phyloP scores from a whole-genome alignment of 164 flowering plant genomes.

The Stephania yunnanensis region DNA sequence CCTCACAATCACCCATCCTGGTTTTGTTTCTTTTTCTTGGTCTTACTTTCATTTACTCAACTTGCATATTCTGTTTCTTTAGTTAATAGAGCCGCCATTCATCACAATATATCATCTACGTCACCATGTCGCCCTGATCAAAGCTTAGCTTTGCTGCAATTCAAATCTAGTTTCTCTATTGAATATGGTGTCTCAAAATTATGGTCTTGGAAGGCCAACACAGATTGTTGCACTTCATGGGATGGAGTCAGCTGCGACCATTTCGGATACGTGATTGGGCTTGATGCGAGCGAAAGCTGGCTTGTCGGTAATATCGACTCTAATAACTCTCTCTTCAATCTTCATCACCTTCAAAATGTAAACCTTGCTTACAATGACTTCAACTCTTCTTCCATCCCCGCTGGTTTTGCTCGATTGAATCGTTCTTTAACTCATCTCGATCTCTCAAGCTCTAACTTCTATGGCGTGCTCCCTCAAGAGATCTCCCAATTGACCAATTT shows the following conservation, averaged over 20 bases:
- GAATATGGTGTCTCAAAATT: constrained; percentile 8
- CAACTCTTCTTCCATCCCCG: not conserved
- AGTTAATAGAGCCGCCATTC: not conserved
- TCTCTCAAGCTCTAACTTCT: constrained; percentile 2
- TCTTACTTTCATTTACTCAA: not conserved
- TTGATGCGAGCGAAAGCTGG: not conserved
- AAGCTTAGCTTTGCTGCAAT: constrained; percentile 20
- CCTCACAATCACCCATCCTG: not conserved
- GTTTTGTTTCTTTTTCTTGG: not conserved
- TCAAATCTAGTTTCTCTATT: constrained; percentile 5
- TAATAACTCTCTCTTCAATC: not conserved
- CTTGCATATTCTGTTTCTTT: not conserved
- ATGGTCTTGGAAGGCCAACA: constrained; percentile 24
- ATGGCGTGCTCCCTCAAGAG: no score
- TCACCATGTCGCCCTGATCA: not conserved
- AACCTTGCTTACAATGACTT: not conserved
- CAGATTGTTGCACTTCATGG: constrained; percentile 32
- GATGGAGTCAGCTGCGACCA: no score
- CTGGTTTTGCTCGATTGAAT: not conserved
- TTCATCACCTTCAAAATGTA: not conserved
- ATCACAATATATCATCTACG: not conserved
- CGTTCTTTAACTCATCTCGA: not conserved
- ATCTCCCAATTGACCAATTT: no score
- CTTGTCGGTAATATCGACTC: not conserved
- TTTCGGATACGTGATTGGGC: no score